Evolutionary conservation across 1,284 basidiomycete species (phyloP), one percentile per base, ranked within the genome.

Genomic region (Rhodotorula sp.): DNA sequence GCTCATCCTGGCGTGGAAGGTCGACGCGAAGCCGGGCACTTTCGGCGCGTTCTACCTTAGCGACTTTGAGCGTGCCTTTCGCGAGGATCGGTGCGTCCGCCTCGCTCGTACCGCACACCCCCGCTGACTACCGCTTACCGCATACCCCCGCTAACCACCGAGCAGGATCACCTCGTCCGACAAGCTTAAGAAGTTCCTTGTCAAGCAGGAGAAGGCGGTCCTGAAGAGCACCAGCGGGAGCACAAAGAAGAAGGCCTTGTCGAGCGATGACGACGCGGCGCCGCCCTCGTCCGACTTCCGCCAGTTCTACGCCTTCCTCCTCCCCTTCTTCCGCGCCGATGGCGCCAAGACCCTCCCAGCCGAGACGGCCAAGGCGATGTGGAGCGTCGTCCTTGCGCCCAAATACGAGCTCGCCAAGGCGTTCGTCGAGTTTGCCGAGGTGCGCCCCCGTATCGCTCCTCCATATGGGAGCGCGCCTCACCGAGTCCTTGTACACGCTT

Each of bases 1-100:
- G 19, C 67, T 76, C 57, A 32, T 76, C 36, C 72, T 76, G 55
- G 72, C 72, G 22, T 74, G 60, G 54, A 68, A 72, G 57, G 58
- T 74, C 32, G 46, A 50, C 9, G 67, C 72, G 2, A 12, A 63
- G 36, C 67, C 72, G 27, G 66, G 72, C 3, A 61, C 67, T 6
- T 76, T 72, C 32, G 72, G 72, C 22, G 50, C 57, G 1, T 74
- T 67, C 70, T 32, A 7, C 53, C 61, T 60, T 19, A 3, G 19
- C 13, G 71, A 73, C 53, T 72, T 75, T 37, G 41, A 63, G 48
- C 12, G 32, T 32, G 41, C 56, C 1, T 66, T 75, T 66, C 44
- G 48, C 32, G 27, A 60, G 29, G 56, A 46, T 34, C 55, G 66
- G 73, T 72, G 27, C 19, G 64, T 62, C 22, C 25, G 2, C 22